Conservation (phyloP, 2,329 filamentous ascomycete genomes). For the Diplodia sapinea region DNA sequence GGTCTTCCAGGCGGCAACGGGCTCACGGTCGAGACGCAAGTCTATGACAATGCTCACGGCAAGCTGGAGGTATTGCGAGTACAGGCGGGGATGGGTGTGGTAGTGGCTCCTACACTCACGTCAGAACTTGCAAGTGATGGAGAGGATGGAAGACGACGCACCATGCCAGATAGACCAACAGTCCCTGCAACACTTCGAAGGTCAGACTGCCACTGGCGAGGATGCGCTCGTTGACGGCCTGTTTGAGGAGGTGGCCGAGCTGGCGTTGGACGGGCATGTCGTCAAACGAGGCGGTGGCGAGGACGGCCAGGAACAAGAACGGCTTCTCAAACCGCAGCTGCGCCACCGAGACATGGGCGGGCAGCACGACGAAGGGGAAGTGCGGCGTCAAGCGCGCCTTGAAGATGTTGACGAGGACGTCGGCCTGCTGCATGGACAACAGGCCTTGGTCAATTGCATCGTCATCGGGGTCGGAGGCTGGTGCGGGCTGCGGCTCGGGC, state of each 20-base stretch:
- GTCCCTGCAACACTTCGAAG: slow-evolving; percentile 51
- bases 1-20: slow-evolving; percentile 33
- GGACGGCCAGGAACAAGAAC: slow-evolving; percentile 46
- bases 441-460: neutral
- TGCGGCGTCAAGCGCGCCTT: neutral
- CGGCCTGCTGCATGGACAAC: neutral
- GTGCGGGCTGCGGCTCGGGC: neutral
- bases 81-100: slow-evolving; percentile 40
- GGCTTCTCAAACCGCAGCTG: slow-evolving; percentile 38
- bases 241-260: slow-evolving; percentile 40
- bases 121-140: neutral
- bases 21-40: slow-evolving; percentile 39
- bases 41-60: slow-evolving; percentile 44
- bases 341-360: slow-evolving; percentile 30
- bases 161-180: slow-evolving; percentile 48
- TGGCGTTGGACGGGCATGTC: slow-evolving; percentile 37
- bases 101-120: slow-evolving; percentile 40
- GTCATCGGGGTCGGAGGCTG: neutral
- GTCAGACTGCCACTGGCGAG: slow-evolving; percentile 43
- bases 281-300: slow-evolving; percentile 39
- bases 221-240: slow-evolving; percentile 42
- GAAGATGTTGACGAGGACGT: neutral
- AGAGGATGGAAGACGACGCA: slow-evolving; percentile 26
- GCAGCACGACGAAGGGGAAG: slow-evolving; percentile 40
- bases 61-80: slow-evolving; percentile 42